Evolutionary conservation across 2,329 filamentous ascomycete species (phyloP), one percentile per base, ranked within the genome.

Genomic region (Neopestalotiopsis sp.): DNA sequence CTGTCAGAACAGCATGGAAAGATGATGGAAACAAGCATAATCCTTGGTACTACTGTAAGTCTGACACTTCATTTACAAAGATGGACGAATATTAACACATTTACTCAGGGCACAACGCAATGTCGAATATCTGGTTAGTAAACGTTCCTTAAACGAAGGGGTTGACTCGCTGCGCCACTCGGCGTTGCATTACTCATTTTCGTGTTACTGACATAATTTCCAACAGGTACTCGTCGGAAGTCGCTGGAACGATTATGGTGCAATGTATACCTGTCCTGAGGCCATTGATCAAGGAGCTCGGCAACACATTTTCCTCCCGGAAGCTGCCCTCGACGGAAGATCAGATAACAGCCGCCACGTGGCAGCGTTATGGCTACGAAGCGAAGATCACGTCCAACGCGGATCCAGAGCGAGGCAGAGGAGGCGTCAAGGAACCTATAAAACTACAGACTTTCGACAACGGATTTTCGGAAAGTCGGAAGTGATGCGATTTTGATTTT

Each of bases 1-100:
- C 84, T 2, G 75, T 86, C 17, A 78, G 85, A 24, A 84, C 83
- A 2, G 75, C 76, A 40, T 87, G 84, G 84, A 86, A 86, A 69
- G 82, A 84, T 17, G 76, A 81, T 28, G 81, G 83, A 52, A 62
- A 62, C 4, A 84, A 81, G 17, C 83, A 86, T 59, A 75, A 78
- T 42, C 81, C 77, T 71, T 86, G 85, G 70, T 85, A 85, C 2
- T 62, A 62, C 69, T 86, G 81, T 79, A 74, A 67, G 75, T 71
- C 14, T 1, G 17, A 3, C 30, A 28, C 13, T 3, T 30, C 1
- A 6, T 0, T 45, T 17, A 1, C 17, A 30, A 5, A 2, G 2
- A 9, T 28, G 2, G 6, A n/a, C 4, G 4, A 28, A 13, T 2
- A 14, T 32, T 65, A 65, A 65, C 12, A 5, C 14, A 0, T 32